Conservation (phyloP, 106 monocot species). For the Acorus calamus region DNA sequence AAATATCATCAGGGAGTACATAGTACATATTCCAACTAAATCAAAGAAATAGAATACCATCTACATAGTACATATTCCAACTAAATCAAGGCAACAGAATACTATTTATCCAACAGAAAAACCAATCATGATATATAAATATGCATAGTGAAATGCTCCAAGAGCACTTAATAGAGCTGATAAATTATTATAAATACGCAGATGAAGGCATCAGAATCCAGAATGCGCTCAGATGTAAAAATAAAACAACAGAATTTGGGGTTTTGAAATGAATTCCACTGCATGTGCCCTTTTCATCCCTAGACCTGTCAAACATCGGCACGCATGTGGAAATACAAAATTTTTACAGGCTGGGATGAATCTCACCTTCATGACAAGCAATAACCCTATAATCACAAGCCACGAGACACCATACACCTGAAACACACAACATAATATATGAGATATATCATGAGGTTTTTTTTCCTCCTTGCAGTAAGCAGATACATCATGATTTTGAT, state of each 20-base stretch:
- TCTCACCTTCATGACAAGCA: constrained; percentile 81
- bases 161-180: no score
- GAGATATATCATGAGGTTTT: not conserved
- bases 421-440: constrained; percentile 6
- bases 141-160: no score
- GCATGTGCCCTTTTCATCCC: no score
- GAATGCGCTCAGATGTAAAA: no score
- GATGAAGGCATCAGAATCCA: no score
- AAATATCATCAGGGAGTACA: not conserved
- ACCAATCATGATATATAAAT: no score
- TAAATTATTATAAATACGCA: no score
- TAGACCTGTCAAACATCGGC: no score
- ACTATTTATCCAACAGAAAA: no score
- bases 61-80: no score
- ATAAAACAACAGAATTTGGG: not conserved
- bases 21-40: not conserved
- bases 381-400: constrained; percentile 60
- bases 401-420: constrained; percentile 91
- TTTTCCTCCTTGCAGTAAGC: not conserved
- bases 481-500: not conserved
- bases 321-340: no score
- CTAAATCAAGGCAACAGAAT: no score
- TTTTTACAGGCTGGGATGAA: not conserved
- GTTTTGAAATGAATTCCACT: not conserved
- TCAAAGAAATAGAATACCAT: not conserved